Percentiles rank a stretch among this genome's conserved stretches.
Evolutionary conservation across 2,329 filamentous ascomycete species (phyloP).

Genomic region (Epichloe gansuensis): DNA sequence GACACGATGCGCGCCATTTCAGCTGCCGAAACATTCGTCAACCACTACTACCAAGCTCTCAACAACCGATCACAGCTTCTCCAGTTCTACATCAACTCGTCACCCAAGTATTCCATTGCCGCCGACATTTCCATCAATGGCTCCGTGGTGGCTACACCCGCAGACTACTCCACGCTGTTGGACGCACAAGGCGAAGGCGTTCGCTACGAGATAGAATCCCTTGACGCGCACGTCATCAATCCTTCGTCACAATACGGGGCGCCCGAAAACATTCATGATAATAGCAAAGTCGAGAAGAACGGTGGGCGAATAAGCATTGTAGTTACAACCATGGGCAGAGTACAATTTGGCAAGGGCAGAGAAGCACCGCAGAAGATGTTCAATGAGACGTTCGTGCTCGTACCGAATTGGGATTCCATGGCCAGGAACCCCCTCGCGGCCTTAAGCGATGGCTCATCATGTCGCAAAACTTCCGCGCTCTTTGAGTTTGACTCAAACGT

Average conservation of each 20-base stretch:
- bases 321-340: conserved; percentile 61
- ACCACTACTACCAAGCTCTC: conserved; percentile 64
- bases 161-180: conserved; percentile 57
- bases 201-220: conserved; percentile 61
- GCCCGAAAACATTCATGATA: conserved; percentile 30
- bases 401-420: conserved; percentile 58
- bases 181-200: conserved; percentile 46
- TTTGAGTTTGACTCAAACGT: conserved; percentile 20
- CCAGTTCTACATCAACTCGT: conserved; percentile 58
- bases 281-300: conserved; percentile 32
- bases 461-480: conserved; percentile 58
- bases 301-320: conserved; percentile 55
- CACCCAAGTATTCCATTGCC: conserved; percentile 37
- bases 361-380: conserved; percentile 58
- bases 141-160: conserved; percentile 47
- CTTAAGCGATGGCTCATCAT: conserved; percentile 52
- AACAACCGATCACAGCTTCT: conserved; percentile 49
- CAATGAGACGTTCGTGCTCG: conserved; percentile 68
- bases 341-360: conserved; percentile 53
- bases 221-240: conserved; percentile 71
- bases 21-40: conserved; percentile 63
- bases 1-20: not conserved
- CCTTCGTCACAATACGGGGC: conserved; percentile 47
- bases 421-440: conserved; percentile 38
- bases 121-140: conserved; percentile 75